These are phyloP conservation scores for Primulina huaijiensis DNA, from an alignment of 257 asterid genomes.

Conservation along the genomic window DNA sequence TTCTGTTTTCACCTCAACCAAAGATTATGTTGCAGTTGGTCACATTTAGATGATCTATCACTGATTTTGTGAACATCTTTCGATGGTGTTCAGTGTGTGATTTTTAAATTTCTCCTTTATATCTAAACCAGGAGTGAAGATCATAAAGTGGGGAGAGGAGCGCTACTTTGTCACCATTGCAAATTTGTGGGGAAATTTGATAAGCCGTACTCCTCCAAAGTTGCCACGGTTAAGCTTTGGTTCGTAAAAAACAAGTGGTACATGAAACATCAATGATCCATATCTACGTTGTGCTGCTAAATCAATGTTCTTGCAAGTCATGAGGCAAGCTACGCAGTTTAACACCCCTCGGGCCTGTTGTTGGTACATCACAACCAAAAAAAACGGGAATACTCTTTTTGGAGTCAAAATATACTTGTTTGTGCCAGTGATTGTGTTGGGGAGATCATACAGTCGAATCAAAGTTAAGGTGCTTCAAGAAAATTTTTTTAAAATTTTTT, in stretches of 20 bases:
- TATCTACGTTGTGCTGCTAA: constrained; percentile 25
- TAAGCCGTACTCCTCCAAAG: constrained; percentile 54
- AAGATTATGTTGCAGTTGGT: neutral
- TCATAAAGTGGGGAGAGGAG: constrained; percentile 53
- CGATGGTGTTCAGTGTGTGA: constrained; percentile 6
- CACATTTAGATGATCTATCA: neutral
- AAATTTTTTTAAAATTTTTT: too few species aligned
- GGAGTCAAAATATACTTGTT: neutral
- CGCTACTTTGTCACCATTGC: constrained; percentile 62
- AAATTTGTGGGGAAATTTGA: constrained; percentile 64
- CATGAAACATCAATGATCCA: constrained; percentile 8
- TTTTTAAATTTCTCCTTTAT: neutral
- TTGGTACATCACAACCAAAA: neutral
- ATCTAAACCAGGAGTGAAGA: constrained; percentile 49
- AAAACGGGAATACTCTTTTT: neutral
- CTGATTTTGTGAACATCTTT: constrained; percentile 5
- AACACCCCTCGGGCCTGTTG: neutral
- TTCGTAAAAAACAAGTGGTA: constrained; percentile 25
- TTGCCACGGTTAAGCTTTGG: constrained; percentile 44
- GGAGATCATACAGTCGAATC: neutral
- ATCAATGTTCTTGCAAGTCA: constrained; percentile 22
- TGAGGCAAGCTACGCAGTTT: neutral
- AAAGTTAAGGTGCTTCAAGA: neutral
- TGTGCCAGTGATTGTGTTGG: neutral
- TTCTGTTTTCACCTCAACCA: constrained; percentile 15